Evolutionary conservation across 805 yeast species (phyloP).

Genomic region (Zygosaccharomyces bailii): DNA sequence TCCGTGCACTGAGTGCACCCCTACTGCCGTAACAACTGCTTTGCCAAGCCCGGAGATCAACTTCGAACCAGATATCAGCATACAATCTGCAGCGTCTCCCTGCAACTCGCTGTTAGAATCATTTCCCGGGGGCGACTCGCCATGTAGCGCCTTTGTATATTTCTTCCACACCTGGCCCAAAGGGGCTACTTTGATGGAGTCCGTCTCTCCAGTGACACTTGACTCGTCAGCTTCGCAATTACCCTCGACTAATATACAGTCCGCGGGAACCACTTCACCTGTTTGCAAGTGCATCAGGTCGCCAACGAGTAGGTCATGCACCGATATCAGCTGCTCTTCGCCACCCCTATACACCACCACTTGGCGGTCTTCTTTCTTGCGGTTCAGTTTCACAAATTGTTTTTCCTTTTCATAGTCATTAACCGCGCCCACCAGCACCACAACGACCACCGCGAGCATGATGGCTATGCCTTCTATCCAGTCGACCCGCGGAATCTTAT

Average conservation of each 20-base stretch:
- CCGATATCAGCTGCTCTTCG: conserved; percentile 60
- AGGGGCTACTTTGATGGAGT: conserved; percentile 68
- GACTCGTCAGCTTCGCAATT: conserved; percentile 87
- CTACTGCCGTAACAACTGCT: conserved; percentile 87
- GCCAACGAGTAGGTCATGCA: conserved; percentile 79
- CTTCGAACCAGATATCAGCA: conserved; percentile 88
- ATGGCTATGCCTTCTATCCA: conserved; percentile 99
- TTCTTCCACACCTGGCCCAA: conserved; percentile 41
- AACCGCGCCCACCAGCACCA: conserved; percentile 89
- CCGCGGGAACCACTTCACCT: conserved; percentile 93
- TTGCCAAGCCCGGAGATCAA: conserved; percentile 81
- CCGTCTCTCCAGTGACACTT: conserved; percentile 90
- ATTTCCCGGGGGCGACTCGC: conserved; percentile 6
- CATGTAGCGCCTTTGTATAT: conserved; percentile 5
- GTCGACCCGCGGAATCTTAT: conserved; percentile 75
- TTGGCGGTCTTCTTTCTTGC: conserved; percentile 82
- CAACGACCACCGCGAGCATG: conserved; percentile 84
- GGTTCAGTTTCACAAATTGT: conserved; percentile 83
- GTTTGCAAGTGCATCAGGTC: conserved; percentile 81
- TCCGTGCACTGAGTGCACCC: conserved; percentile 85
- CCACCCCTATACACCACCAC: conserved; percentile 75
- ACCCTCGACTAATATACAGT: conserved; percentile 70
- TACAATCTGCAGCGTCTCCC: conserved; percentile 61
- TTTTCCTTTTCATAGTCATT: conserved; percentile 96
- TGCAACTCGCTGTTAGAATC: conserved; percentile 30